Evolutionary conservation across 768 basidiomycete species (phyloP).

Genomic region (Galerina marginata): DNA sequence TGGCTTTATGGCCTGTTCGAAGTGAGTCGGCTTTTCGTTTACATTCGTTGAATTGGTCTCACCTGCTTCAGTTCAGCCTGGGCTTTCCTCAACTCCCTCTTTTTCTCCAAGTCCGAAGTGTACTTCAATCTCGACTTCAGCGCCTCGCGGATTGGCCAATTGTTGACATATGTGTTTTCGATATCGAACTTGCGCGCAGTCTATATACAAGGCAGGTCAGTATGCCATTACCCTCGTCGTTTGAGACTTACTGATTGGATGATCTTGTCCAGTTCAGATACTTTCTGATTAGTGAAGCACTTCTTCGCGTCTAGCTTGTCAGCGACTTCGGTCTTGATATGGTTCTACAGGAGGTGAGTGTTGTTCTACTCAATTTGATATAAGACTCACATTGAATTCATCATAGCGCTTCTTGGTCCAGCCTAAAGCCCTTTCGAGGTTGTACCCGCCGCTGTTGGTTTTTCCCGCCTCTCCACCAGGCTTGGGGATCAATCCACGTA

Average conservation of each 20-base stretch:
- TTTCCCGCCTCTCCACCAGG: slow-evolving; percentile 9
- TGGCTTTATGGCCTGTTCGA: too few relatives aligned
- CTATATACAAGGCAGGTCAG: background rate
- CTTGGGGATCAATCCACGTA: background rate
- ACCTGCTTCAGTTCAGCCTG: background rate
- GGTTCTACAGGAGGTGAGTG: background rate
- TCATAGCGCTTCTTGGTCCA: background rate
- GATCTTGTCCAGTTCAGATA: background rate
- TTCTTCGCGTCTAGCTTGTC: background rate
- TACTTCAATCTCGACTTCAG: slow-evolving; percentile 2
- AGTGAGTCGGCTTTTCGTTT: too few relatives aligned
- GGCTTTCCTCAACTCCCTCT: background rate
- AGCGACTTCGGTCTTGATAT: background rate
- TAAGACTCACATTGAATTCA: background rate
- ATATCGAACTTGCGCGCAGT: background rate
- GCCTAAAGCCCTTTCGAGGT: background rate
- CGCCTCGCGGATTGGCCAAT: slow-evolving; percentile 6
- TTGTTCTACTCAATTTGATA: background rate
- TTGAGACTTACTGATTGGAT: background rate
- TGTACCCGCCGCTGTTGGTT: background rate
- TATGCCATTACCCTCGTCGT: background rate
- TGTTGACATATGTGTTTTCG: background rate
- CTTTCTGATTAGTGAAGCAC: background rate
- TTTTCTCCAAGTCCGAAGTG: background rate
- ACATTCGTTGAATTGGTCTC: background rate